Evolutionary conservation across 106 monocot species (phyloP), one percentile per base, ranked within the genome.

Genomic region (Phalaenopsis aphrodite): DNA sequence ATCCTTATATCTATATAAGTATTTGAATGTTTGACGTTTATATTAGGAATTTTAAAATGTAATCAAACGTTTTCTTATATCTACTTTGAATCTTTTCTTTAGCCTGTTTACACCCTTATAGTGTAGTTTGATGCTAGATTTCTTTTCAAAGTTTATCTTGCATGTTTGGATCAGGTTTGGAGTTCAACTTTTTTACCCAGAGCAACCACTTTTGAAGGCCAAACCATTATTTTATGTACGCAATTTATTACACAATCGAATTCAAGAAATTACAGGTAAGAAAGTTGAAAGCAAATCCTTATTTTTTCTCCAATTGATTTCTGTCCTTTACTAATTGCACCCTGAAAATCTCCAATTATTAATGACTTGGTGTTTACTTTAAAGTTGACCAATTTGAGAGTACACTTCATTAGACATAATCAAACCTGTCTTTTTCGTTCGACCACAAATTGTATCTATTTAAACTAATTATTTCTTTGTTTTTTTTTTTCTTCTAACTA

Each of bases 181-280:
- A 37, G 79, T 91, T 81, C 52, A 90, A 64, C 80, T 99, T 55
- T 84, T 82, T 41, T 72, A 90, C 75, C 93, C 91, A 61, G 85
- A 91, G 45, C 93, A 95, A 80, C 95, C 93, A 37, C 65, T 99
- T 75, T 83, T 99, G 75, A 99, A 99, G 87, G 99, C 85, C 55
- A 99, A 99, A 61, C 89, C 80, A 68, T 84, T 99, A 78, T 99
- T 95, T 75, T 52, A 3, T 79, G 48, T 87, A 58, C 95, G 83
- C 52, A 99, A 99, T 82, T 88, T 99, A 80, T 83, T 99, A 6
- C 81, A 84, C 72, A 87, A 91, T 78, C 85, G 95, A 11, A 18
- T 89, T 58, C 85, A 81, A 82, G 87, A 86, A 48, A 83, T 58
- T 56, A 93, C 84, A 90, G 99, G 99, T 99, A 83, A 68, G 36